These are phyloP conservation scores for Aspergillus versicolor DNA, from an alignment of 2,329 filamentous ascomycete species.

Conservation along the genomic window DNA sequence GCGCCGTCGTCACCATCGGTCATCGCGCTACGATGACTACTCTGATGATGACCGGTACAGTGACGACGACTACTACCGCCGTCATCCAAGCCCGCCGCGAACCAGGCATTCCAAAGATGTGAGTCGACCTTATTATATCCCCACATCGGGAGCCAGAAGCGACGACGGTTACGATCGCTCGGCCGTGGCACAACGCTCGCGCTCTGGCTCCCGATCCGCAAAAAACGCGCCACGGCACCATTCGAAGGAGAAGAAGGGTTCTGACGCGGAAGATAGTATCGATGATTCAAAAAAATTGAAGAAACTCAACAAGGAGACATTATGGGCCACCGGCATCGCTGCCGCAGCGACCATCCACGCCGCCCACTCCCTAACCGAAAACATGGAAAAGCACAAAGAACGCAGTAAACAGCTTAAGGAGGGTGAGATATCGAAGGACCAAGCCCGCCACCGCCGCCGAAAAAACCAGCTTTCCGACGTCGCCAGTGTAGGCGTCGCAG, in stretches of 20 bases:
- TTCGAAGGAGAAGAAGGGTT: constrained; percentile 44
- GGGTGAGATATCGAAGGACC: constrained; percentile 62
- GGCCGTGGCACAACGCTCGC: constrained; percentile 1
- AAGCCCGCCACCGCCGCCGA: constrained; percentile 61
- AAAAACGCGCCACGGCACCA: not conserved
- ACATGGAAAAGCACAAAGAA: constrained; percentile 63
- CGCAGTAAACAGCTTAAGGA: constrained; percentile 60
- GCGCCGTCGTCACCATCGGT: constrained; percentile 29
- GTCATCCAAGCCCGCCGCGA: constrained; percentile 28
- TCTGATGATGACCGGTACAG: constrained; percentile 44
- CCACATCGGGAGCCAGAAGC: constrained; percentile 23
- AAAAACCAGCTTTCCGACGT: constrained; percentile 65
- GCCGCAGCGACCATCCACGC: constrained; percentile 70
- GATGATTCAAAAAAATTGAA: constrained; percentile 64
- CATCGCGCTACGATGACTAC: constrained; percentile 33
- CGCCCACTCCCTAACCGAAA: constrained; percentile 63
- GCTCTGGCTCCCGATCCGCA: constrained; percentile 7
- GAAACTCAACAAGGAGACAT: constrained; percentile 65
- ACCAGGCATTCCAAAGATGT: constrained; percentile 44
- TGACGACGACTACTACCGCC: constrained; percentile 31
- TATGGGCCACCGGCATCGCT: constrained; percentile 65
- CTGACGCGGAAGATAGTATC: constrained; percentile 56
- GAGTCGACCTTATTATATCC: constrained; percentile 37
- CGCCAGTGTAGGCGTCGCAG: constrained; percentile 66
- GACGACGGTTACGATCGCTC: constrained; percentile 13